Conservation (phyloP, 805 yeast species). For the Hanseniaspora occidentalis region DNA sequence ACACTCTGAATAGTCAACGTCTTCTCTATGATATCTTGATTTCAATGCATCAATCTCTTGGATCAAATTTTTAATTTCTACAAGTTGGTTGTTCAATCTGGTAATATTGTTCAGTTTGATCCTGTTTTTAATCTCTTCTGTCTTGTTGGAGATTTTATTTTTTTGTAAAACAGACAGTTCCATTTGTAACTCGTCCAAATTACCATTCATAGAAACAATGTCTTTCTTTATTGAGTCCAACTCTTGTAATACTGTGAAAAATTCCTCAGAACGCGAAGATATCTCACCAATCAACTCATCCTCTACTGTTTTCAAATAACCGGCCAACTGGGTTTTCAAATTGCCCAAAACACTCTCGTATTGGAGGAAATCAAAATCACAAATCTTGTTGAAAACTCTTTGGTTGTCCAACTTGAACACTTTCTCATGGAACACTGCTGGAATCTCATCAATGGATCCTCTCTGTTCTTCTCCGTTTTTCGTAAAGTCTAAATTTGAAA, state of each 20-base stretch:
- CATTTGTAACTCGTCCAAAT: conserved; percentile 32
- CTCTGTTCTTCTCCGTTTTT: conserved; percentile 2
- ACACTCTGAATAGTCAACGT: conserved; percentile 38
- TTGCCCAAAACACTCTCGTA: conserved; percentile 24
- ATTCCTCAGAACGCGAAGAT: conserved; percentile 70
- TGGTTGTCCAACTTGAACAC: conserved; percentile 83
- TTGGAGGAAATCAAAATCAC: conserved; percentile 35
- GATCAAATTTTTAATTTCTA: conserved; percentile 33
- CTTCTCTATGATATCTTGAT: conserved; percentile 14
- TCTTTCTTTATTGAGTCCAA: conserved; percentile 28
- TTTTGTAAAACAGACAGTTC: conserved; percentile 35
- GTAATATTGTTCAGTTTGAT: conserved; percentile 47
- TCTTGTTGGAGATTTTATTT: conserved; percentile 38
- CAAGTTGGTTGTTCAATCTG: conserved; percentile 46
- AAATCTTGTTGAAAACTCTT: conserved; percentile 62
- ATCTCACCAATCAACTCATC: conserved; percentile 70
- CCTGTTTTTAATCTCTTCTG: conserved; percentile 35
- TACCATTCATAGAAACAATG: conserved; percentile 43
- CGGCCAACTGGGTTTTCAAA: conserved; percentile 45
- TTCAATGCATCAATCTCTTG: conserved; percentile 31
- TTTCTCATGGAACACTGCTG: conserved; percentile 52
- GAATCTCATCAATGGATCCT: conserved; percentile 31
- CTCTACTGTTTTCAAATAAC: conserved; percentile 78
- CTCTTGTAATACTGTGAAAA: conserved; percentile 75
- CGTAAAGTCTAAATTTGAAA: too few species aligned